Base-by-base conservation (phyloP, 768 basidiomycete species). In the Lyophyllum atratum region DNA sequence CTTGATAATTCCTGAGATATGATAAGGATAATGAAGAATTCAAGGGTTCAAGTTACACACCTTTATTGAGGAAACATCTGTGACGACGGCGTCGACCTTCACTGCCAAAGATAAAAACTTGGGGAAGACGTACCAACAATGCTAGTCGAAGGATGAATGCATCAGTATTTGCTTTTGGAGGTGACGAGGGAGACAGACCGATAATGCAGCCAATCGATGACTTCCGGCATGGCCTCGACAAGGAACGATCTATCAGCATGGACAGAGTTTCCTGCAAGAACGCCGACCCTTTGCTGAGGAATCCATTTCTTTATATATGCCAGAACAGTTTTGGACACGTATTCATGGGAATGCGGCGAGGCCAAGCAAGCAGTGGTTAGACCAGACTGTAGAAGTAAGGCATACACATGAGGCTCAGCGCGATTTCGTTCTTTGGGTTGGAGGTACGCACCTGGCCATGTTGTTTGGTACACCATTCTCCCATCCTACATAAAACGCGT, bases 251-350 rank as follows among this genome's bases (percentile, higher is more conserved):
- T 80, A 71, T 97, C 94, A 1, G 84, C 85, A 66, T 97, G 92
- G 2, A 96, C 90, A 11, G 92, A 90, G 66, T 81, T 95, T 14
- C 95, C 95, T 5, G 95, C 92, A n/a, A 94, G 80, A 8, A 92
- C 80, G 1, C 81, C 92, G 6, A 72, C 75, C 34, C 79, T 74
- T 56, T 76, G 75, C 15, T 79, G 69, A 12, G 95, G 94, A 33
- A 97, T 77, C 92, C 94, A 93, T 66, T 81, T 85, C 72, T 90
- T 85, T 67, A 98, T 85, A 68, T 98, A 97, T 2, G 75, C 73
- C 19, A 93, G 73, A 3, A 95, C 86, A 19, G 78, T 69, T 21
- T 78, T 65, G 11, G 82, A 72, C 2, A 94, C 93, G 15, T 76
- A 74, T 24, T 84, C 82, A 44, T 75, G 82, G 1, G 84, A 76